phyloP scores from a whole-genome alignment of 2,329 filamentous ascomycete species.

The Xylariaceae sp. region DNA sequence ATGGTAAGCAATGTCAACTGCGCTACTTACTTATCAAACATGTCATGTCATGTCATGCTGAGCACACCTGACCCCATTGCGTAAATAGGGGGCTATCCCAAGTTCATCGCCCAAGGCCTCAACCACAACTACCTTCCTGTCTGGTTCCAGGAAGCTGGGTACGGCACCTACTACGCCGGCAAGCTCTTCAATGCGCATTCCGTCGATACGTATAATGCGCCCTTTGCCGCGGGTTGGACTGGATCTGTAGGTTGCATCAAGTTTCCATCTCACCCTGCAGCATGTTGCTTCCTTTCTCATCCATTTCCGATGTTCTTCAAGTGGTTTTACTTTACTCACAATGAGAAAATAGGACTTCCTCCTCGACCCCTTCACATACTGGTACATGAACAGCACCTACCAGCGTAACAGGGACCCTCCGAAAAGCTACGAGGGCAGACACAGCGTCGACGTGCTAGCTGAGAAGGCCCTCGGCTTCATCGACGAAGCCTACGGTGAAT shows the following conservation, averaged over 20 bases:
- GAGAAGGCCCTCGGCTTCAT: slow-evolving; percentile 48
- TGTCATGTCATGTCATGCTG: not conserved
- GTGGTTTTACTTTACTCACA: too few species aligned
- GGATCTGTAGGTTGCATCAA: slow-evolving; percentile 43
- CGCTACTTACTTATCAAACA: slow-evolving; percentile 29
- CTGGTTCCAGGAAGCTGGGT: slow-evolving; percentile 64
- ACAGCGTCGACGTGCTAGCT: slow-evolving; percentile 50
- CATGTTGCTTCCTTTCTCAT: not conserved
- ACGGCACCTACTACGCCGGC: slow-evolving; percentile 68
- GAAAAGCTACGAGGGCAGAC: slow-evolving; percentile 48
- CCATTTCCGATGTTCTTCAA: not conserved
- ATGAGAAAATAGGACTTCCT: slow-evolving; percentile 47
- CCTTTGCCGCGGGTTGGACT: slow-evolving; percentile 54
- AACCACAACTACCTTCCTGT: slow-evolving; percentile 64
- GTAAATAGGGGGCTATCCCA: slow-evolving; percentile 51
- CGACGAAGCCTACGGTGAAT: slow-evolving; percentile 45
- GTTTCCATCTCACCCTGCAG: not conserved
- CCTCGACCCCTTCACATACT: slow-evolving; percentile 58
- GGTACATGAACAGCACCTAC: slow-evolving; percentile 57
- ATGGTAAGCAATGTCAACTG: too few species aligned
- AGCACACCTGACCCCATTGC: slow-evolving; percentile 7
- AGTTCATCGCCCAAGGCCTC: slow-evolving; percentile 59
- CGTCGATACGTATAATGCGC: slow-evolving; percentile 54
- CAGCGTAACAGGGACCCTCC: slow-evolving; percentile 51
- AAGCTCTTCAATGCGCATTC: slow-evolving; percentile 65